A percentile compares a stretch with the other conserved stretches of the same genome.
Evolutionary conservation across 2,329 filamentous ascomycete genomes (phyloP).

Genomic region (Harringtonia aguacate): DNA sequence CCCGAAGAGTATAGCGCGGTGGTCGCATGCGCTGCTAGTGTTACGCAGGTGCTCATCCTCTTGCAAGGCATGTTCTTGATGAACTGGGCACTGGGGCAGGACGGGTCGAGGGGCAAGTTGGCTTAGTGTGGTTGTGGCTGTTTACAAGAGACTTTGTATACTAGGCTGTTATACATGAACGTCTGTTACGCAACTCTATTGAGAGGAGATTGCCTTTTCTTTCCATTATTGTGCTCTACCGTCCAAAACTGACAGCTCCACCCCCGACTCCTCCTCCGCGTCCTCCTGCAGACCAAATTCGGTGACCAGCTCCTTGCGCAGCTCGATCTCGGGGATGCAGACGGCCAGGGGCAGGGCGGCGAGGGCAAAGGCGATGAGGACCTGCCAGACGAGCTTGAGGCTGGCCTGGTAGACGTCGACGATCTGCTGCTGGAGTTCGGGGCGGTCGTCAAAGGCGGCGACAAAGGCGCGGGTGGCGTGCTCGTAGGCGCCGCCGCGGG

Average conservation of each 20-base stretch:
- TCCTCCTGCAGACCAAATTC: conserved; percentile 2
- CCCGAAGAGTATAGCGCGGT: too few relatives aligned
- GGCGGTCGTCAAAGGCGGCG: not conserved
- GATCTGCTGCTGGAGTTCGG: not conserved
- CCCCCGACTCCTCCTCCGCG: not conserved
- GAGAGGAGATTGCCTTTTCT: not conserved
- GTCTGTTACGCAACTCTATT: too few relatives aligned
- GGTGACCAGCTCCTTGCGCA: not conserved
- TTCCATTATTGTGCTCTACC: not conserved
- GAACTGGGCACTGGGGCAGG: too few relatives aligned
- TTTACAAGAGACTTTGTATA: too few relatives aligned
- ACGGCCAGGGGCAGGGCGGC: not conserved
- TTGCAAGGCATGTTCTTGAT: too few relatives aligned
- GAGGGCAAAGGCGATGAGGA: conserved; percentile 4
- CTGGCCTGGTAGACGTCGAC: not conserved
- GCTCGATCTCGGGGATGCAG: not conserved
- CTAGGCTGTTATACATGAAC: not conserved
- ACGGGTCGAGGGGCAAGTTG: too few relatives aligned
- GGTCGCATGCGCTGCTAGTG: too few relatives aligned
- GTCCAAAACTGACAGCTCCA: not conserved
- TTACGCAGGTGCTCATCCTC: too few relatives aligned
- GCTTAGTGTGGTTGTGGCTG: too few relatives aligned
- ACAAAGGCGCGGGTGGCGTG: conserved; percentile 9
- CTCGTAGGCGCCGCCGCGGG: conserved; percentile 16
- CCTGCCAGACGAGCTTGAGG: conserved; percentile 4